Evolutionary conservation across 2,329 filamentous ascomycete species (phyloP).

Genomic region (Trichoderma sp.): DNA sequence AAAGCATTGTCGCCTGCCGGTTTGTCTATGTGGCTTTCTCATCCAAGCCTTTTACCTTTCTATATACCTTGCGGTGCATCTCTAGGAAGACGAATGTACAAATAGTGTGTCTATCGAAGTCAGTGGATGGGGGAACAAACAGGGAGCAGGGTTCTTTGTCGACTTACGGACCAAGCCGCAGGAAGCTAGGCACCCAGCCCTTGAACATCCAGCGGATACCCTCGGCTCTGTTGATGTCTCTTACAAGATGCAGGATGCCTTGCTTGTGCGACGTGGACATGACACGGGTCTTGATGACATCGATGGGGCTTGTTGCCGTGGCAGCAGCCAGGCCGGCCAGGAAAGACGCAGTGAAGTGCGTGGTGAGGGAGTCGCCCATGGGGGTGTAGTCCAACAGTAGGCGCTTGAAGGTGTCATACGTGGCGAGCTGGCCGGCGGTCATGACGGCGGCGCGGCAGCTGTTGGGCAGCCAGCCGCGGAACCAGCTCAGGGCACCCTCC

Average conservation of each 20-base stretch:
- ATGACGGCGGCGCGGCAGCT: slow-evolving; percentile 78
- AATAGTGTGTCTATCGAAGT: slow-evolving; percentile 65
- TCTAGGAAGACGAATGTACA: slow-evolving; percentile 85
- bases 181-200: slow-evolving; percentile 79
- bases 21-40: slow-evolving; percentile 22
- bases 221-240: slow-evolving; percentile 67
- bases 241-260: slow-evolving; percentile 58
- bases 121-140: neutral
- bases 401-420: slow-evolving; percentile 79
- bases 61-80: slow-evolving; percentile 78
- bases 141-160: neutral
- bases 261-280: slow-evolving; percentile 64
- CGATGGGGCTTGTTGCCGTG: slow-evolving; percentile 79
- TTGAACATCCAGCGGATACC: slow-evolving; percentile 83
- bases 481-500: slow-evolving; percentile 74
- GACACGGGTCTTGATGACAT: slow-evolving; percentile 85
- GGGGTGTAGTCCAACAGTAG: slow-evolving; percentile 64
- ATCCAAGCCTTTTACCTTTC: slow-evolving; percentile 47
- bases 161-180: slow-evolving; percentile 62
- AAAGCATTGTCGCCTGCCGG: neutral
- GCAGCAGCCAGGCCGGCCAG: slow-evolving; percentile 80
- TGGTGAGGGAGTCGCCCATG: slow-evolving; percentile 67
- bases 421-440: slow-evolving; percentile 81
- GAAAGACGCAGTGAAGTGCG: slow-evolving; percentile 76
- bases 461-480: slow-evolving; percentile 84